Conservation (phyloP, 768 basidiomycete genomes). For the Plicaturopsis crispa region DNA sequence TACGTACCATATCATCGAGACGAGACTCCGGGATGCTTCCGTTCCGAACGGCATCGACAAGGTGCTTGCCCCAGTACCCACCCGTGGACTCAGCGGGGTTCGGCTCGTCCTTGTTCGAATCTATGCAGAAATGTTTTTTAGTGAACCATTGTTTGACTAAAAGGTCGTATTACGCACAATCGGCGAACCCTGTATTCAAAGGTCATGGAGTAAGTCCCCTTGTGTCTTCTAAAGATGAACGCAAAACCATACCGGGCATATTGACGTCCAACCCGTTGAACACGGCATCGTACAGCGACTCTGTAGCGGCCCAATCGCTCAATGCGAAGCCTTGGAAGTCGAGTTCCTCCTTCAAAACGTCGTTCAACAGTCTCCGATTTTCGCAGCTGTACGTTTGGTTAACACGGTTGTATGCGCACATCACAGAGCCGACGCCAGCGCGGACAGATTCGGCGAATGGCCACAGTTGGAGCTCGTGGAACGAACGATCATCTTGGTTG, state of each 20-base stretch:
- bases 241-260: constrained; percentile 6
- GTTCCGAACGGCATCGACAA: constrained; percentile 33
- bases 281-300: constrained; percentile 9
- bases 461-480: constrained; percentile 24
- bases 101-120: background rate
- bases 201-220: background rate
- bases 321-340: constrained; percentile 31
- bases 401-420: constrained; percentile 48
- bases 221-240: background rate
- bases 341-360: constrained; percentile 38
- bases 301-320: constrained; percentile 42
- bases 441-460: constrained; percentile 20
- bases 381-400: constrained; percentile 63
- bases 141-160: background rate
- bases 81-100: constrained; percentile 9
- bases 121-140: background rate
- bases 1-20: constrained; percentile 46
- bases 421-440: constrained; percentile 41
- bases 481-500: constrained; percentile 34
- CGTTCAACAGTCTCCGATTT: constrained; percentile 41
- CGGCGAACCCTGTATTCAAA: background rate
- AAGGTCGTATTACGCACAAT: background rate
- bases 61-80: constrained; percentile 16
- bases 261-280: constrained; percentile 12
- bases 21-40: constrained; percentile 37